These are phyloP conservation scores for Aschersonia sp. DNA, from an alignment of 2,329 filamentous ascomycete genomes.

Conservation along the genomic window DNA sequence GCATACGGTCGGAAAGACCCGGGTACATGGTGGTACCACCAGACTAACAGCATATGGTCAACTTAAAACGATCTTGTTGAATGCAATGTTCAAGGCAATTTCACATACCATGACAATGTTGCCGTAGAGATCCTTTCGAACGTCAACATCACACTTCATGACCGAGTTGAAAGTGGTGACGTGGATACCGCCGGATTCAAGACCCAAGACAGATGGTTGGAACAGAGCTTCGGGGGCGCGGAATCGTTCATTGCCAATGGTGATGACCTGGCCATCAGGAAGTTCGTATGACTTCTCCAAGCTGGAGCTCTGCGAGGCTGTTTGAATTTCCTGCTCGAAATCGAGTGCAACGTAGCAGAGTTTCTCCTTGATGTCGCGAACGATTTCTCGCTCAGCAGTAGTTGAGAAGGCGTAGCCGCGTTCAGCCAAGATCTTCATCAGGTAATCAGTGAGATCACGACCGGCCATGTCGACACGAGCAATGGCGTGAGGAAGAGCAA, in stretches of 20 bases:
- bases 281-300: conserved; percentile 99
- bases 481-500: conserved; percentile 99
- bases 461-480: conserved; percentile 99
- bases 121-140: conserved; percentile 99
- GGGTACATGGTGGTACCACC: conserved; percentile 99
- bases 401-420: conserved; percentile 99
- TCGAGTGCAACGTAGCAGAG: conserved; percentile 99
- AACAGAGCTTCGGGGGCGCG: conserved; percentile 98
- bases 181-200: conserved; percentile 97
- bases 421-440: conserved; percentile 99
- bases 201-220: conserved; percentile 96
- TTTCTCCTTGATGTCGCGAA: conserved; percentile 99
- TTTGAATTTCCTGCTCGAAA: conserved; percentile 99
- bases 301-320: conserved; percentile 94
- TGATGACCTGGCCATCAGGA: conserved; percentile 98
- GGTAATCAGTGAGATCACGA: conserved; percentile 99
- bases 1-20: conserved; percentile 99
- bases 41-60: conserved; percentile 46
- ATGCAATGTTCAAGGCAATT: not conserved
- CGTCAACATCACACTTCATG: conserved; percentile 99
- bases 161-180: conserved; percentile 99
- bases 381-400: conserved; percentile 99
- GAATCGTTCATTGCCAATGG: conserved; percentile 99
- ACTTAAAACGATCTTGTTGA: not conserved
- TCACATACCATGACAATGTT: conserved; percentile 98